These are phyloP conservation scores for Herpotrichia juniperi DNA, from an alignment of 2,329 filamentous ascomycete genomes.

Conservation along the genomic window DNA sequence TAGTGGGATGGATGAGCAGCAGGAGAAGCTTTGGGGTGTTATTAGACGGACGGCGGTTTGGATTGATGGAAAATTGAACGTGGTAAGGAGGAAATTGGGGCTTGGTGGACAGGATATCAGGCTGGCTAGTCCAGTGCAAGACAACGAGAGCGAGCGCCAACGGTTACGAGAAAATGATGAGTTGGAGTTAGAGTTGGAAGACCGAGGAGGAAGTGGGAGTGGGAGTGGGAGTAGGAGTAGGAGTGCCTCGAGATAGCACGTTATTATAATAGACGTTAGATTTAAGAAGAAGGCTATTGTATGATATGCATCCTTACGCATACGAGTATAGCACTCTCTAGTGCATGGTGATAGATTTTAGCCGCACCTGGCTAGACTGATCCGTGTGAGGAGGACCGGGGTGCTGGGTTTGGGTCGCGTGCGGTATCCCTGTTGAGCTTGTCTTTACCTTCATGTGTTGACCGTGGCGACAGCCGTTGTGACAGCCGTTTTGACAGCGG, in stretches of 20 bases:
- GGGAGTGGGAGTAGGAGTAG: conserved; percentile 5
- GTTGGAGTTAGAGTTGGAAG: conserved; percentile 28
- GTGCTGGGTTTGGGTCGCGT: neutral
- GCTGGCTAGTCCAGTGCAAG: conserved; percentile 28
- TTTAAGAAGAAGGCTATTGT: neutral
- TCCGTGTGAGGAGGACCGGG: neutral
- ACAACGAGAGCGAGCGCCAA: conserved; percentile 11
- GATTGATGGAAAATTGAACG: conserved; percentile 24
- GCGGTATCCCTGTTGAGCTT: neutral
- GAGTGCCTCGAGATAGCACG: neutral
- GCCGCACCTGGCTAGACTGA: conserved; percentile 3
- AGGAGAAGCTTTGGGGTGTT: conserved; percentile 34
- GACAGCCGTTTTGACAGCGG: too few species aligned
- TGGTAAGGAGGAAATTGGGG: conserved; percentile 23
- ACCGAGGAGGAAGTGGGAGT: conserved; percentile 19
- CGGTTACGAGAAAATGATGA: conserved; percentile 4
- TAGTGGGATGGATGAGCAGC: conserved; percentile 26
- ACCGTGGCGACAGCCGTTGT: too few species aligned
- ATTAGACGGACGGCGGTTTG: conserved; percentile 23
- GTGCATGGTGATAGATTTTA: neutral
- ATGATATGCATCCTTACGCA: neutral
- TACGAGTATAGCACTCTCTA: neutral
- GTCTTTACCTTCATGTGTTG: neutral
- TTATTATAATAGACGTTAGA: neutral
- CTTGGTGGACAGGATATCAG: conserved; percentile 29